Base-by-base conservation (phyloP, 139 green algal species). In the Yamagishiella unicocca region DNA sequence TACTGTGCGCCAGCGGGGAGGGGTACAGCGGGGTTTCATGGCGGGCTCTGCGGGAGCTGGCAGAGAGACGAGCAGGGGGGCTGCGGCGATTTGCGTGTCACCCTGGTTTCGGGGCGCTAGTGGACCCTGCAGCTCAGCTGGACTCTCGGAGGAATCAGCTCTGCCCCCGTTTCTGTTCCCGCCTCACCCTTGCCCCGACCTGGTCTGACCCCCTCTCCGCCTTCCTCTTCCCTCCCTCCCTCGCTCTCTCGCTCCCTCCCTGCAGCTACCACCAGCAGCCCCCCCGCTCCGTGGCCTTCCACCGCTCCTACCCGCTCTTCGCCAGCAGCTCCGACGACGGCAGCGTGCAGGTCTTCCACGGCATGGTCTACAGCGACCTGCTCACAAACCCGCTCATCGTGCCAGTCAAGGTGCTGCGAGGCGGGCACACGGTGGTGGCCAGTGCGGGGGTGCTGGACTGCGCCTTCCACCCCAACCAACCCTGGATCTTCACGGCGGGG, bases 331-430 rank as follows among this genome's bases (percentile, higher is more conserved):
- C 90, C 7, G 97, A 99, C 90, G 97, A 99, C 84, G 96, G 89
- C 58, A 95, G 89, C 17, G 89, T 92, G 22, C 97, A 99, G 77
- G 95, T 99, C 21, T 98, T 98, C 89, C 97, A 99, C 88, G 97
- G 97, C 55, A 98, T 97, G 93, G 97, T 99, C 4, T 99, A 98
- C 89, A 76, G 92, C 29, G 97, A 99, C 87, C 91, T 99, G 53
- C 89, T 99, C 89, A 98, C 95, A 45, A 99, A 99, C 90, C 96
- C 97, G 8, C 92, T 99, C 40, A 98, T 99, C 67, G 98, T 99
- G 42, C 97, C 97, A 2, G 92, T 98, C 62, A 95, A 96, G 79
- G 92, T 96, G 25, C 87, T 96, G 77, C 77, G 85, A 1, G 90
- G 91, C 8, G 54, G 77, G 12, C 93, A 95, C 61, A 90, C 82